A percentile compares a stretch with the other conserved stretches of the same genome.
phyloP scores from a whole-genome alignment of 345 rosid genomes.

The Nasturtium officinale region DNA sequence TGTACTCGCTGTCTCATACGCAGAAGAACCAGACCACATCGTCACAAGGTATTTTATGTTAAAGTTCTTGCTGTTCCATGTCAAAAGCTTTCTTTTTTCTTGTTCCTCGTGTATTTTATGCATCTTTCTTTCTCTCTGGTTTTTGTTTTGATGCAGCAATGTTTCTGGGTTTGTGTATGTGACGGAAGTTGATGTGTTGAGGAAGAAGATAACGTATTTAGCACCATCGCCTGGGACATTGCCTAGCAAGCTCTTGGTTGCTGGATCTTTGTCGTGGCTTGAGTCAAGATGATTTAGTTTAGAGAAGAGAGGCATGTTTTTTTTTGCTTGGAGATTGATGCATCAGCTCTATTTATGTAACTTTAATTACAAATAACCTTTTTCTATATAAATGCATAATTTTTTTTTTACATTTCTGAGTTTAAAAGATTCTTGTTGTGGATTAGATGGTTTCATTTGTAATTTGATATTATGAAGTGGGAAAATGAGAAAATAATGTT shows the following conservation, averaged over 20 bases:
- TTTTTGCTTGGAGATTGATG: slow-evolving; percentile 4
- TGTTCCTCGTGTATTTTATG: background rate
- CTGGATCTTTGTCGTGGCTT: slow-evolving; percentile 81
- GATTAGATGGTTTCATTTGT: background rate
- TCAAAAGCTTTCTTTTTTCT: slow-evolving; percentile 3
- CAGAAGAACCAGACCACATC: slow-evolving; percentile 76
- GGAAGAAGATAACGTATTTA: slow-evolving; percentile 70
- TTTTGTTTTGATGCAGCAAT: slow-evolving; percentile 52
- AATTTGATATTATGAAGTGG: background rate
- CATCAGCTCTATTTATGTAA: slow-evolving; percentile 22
- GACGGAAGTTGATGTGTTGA: slow-evolving; percentile 67
- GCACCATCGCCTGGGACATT: slow-evolving; percentile 71
- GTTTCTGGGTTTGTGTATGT: slow-evolving; percentile 83
- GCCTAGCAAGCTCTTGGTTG: slow-evolving; percentile 65
- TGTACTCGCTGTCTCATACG: slow-evolving; percentile 86
- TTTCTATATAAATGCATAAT: background rate
- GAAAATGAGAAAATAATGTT: background rate
- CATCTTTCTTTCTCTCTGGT: background rate
- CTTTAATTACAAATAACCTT: slow-evolving; percentile 8
- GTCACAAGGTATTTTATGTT: slow-evolving; percentile 55
- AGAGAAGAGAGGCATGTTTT: slow-evolving; percentile 10
- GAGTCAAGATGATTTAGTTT: slow-evolving; percentile 50
- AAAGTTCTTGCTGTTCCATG: background rate
- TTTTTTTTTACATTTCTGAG: background rate
- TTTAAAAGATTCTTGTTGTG: background rate